These are phyloP conservation scores for Myxozyma udenii DNA, from an alignment of 805 yeast genomes.

Conservation along the genomic window DNA sequence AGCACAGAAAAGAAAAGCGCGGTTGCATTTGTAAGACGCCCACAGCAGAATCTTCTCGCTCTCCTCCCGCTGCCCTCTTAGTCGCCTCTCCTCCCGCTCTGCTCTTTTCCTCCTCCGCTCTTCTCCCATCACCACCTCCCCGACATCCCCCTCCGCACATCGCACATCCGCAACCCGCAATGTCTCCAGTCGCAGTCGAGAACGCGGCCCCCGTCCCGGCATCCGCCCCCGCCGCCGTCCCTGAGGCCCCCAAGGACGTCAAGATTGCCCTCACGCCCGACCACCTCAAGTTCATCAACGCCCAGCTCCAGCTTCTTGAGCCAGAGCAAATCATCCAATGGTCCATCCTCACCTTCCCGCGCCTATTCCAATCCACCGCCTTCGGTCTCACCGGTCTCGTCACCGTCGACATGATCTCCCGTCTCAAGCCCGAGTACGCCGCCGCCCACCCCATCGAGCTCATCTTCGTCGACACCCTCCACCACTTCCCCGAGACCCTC, in stretches of 20 bases:
- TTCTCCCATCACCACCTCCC: background rate
- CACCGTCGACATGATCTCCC: conserved; percentile 75
- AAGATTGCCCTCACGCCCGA: conserved; percentile 43
- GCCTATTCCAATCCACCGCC: conserved; percentile 86
- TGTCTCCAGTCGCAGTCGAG: conserved; percentile 23
- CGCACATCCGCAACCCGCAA: background rate
- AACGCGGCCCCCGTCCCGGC: background rate
- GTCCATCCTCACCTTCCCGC: conserved; percentile 81
- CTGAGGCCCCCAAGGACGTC: conserved; percentile 1
- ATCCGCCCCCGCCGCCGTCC: background rate
- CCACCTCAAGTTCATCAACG: conserved; percentile 66
- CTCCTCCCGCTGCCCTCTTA: too few relatives aligned
- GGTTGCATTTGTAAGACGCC: too few relatives aligned
- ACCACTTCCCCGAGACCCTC: conserved; percentile 92
- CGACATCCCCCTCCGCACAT: background rate
- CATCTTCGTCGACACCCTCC: conserved; percentile 83
- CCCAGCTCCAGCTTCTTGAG: conserved; percentile 50
- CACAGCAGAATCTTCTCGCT: too few relatives aligned
- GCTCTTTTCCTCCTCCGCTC: background rate
- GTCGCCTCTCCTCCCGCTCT: background rate
- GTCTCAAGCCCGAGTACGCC: conserved; percentile 40
- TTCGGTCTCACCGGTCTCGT: conserved; percentile 91
- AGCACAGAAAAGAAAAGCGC: too few relatives aligned
- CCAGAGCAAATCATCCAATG: conserved; percentile 77
- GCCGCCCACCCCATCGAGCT: conserved; percentile 56